These are phyloP conservation scores for Luvunga scandens DNA, from an alignment of 345 rosid genomes.

Conservation along the genomic window DNA sequence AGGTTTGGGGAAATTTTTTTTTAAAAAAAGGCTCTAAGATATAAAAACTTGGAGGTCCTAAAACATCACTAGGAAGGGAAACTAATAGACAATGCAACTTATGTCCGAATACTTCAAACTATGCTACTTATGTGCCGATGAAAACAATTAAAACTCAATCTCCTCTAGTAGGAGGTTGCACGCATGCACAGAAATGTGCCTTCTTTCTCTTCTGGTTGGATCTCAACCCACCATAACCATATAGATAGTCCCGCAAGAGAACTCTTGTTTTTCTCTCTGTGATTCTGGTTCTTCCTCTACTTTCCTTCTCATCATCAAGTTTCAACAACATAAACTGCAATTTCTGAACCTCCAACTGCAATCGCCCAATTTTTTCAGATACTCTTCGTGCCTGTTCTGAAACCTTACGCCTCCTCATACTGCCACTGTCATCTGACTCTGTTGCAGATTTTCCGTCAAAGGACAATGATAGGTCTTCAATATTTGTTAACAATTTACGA, in stretches of 20 bases:
- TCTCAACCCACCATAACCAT: conserved; percentile 64
- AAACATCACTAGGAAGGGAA: conserved; percentile 13
- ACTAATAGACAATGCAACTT: conserved; percentile 32
- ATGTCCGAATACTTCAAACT: conserved; percentile 11
- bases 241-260: conserved; percentile 73
- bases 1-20: no score
- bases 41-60: conserved; percentile 7
- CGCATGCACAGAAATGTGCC: conserved; percentile 67
- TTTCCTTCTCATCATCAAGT: conserved; percentile 63
- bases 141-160: conserved; percentile 34
- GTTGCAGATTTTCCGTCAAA: conserved; percentile 42
- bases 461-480: conserved; percentile 42
- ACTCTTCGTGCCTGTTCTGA: conserved; percentile 79
- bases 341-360: conserved; percentile 92
- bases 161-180: conserved; percentile 63
- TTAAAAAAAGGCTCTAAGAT: background rate
- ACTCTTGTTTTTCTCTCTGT: conserved; percentile 60
- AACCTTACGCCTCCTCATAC: conserved; percentile 41
- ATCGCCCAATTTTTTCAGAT: conserved; percentile 79
- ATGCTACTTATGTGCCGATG: conserved; percentile 8
- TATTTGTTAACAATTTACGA: conserved; percentile 52
- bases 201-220: conserved; percentile 47
- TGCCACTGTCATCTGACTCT: conserved; percentile 46
- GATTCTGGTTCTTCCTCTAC: conserved; percentile 43
- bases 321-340: conserved; percentile 70